phyloP scores from a whole-genome alignment of 2,329 filamentous ascomycete genomes.

The Fusarium verrucosum region DNA sequence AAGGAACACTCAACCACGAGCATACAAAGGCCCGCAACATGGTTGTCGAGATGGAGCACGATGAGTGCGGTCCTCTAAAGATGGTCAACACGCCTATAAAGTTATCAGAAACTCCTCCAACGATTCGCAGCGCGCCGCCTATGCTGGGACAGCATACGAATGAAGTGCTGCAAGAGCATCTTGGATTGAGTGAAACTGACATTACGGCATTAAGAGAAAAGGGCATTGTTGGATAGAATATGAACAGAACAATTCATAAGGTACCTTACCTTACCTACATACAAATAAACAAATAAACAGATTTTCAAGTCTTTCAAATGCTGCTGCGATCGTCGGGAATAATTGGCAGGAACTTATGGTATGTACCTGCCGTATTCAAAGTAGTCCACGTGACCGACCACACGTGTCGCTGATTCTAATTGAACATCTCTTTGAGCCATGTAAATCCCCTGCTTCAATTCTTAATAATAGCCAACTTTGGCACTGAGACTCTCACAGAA shows the following conservation, averaged over 20 bases:
- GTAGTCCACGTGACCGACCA: conserved; percentile 34
- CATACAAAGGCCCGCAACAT: conserved; percentile 88
- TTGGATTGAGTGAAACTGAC: conserved; percentile 67
- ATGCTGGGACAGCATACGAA: conserved; percentile 88
- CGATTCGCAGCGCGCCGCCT: conserved; percentile 80
- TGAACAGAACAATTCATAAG: neutral
- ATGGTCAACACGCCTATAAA: conserved; percentile 96
- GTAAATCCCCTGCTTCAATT: conserved; percentile 16
- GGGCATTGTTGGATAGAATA: conserved; percentile 69
- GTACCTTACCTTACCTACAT: too few species aligned
- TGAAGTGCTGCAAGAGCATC: conserved; percentile 72
- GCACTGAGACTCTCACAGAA: neutral
- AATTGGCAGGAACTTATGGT: neutral
- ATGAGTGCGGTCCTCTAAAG: conserved; percentile 83
- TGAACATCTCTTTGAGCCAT: conserved; percentile 21
- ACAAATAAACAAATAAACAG: conserved; percentile 3
- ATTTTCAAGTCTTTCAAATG: neutral
- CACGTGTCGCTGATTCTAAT: conserved; percentile 18
- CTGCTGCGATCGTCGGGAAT: neutral
- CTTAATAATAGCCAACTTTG: conserved; percentile 8
- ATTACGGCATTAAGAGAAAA: conserved; percentile 70
- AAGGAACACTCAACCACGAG: conserved; percentile 81
- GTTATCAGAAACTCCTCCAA: conserved; percentile 83
- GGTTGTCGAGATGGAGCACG: conserved; percentile 88
- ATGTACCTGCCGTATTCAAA: neutral